phyloP scores from a whole-genome alignment of 805 yeast species.

The Hanseniaspora thailandica region DNA sequence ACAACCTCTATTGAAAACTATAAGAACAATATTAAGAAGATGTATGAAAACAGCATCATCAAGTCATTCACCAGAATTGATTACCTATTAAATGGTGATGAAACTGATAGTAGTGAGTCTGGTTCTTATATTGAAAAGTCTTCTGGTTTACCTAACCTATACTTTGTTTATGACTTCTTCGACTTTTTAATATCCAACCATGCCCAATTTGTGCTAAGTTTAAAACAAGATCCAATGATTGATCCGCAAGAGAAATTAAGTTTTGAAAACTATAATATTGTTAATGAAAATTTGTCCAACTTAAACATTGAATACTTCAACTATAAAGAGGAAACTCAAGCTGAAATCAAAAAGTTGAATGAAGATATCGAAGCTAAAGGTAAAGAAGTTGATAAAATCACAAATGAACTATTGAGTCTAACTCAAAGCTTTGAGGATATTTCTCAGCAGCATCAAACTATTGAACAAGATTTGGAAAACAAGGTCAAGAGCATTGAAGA shows the following conservation, averaged over 20 bases:
- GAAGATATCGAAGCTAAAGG: constrained; percentile 16
- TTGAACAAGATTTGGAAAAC: constrained; percentile 15
- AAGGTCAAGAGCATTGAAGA: constrained; percentile 18
- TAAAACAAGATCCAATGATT: constrained; percentile 59
- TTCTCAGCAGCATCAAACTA: constrained; percentile 19
- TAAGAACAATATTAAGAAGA: constrained; percentile 56
- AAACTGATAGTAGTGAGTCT: constrained; percentile 55
- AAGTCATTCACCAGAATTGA: constrained; percentile 44
- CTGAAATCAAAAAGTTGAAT: constrained; percentile 21
- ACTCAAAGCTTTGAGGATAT: constrained; percentile 16
- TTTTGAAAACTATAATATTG: constrained; percentile 37
- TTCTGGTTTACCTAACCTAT: constrained; percentile 71
- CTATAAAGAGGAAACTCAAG: constrained; percentile 25
- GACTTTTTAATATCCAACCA: constrained; percentile 57
- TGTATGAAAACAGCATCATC: constrained; percentile 49
- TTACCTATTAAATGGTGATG: constrained; percentile 25
- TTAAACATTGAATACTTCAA: constrained; percentile 26
- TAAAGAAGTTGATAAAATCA: constrained; percentile 15
- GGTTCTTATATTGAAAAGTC: background rate
- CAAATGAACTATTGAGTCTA: constrained; percentile 16
- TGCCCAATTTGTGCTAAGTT: constrained; percentile 53
- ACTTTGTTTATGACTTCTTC: constrained; percentile 54
- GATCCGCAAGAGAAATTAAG: constrained; percentile 62
- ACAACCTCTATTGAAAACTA: constrained; percentile 76
- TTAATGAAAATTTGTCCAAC: constrained; percentile 30